Conservation (phyloP, 495 filamentous ascomycete species). For the Collariella sp. region DNA sequence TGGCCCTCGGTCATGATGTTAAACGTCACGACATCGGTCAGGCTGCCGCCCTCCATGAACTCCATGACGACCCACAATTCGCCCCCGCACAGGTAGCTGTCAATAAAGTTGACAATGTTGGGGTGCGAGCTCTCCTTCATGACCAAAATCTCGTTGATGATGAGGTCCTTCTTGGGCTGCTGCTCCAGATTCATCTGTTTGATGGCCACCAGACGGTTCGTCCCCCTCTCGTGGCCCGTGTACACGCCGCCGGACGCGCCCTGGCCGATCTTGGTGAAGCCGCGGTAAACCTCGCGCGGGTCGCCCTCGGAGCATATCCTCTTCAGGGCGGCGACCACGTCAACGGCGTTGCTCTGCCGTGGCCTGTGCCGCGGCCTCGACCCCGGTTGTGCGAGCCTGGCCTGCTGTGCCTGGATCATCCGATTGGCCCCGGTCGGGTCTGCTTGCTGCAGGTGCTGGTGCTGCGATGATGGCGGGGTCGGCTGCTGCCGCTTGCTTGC, state of each 20-base stretch:
- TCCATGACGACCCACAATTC: constrained; percentile 99
- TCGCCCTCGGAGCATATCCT: constrained; percentile 85
- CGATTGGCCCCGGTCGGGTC: constrained; percentile 46
- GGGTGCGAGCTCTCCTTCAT: constrained; percentile 99
- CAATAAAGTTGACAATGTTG: constrained; percentile 98
- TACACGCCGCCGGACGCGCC: constrained; percentile 95
- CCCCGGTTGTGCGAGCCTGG: constrained; percentile 31
- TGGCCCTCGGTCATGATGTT: constrained; percentile 98
- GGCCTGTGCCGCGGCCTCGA: constrained; percentile 66
- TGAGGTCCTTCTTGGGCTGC: constrained; percentile 97
- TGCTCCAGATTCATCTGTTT: constrained; percentile 99
- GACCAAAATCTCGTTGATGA: constrained; percentile 97
- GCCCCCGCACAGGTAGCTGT: constrained; percentile 79
- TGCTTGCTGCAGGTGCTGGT: constrained; percentile 40
- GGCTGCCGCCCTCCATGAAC: constrained; percentile 95
- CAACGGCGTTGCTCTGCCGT: constrained; percentile 62
- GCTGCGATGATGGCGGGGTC: constrained; percentile 48
- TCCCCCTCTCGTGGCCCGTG: constrained; percentile 77
- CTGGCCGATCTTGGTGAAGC: constrained; percentile 92
- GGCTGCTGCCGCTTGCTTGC: constrained; percentile 56
- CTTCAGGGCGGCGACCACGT: constrained; percentile 74
- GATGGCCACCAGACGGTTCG: constrained; percentile 86
- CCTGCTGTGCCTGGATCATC: constrained; percentile 25
- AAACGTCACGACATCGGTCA: constrained; percentile 97
- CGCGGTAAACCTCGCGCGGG: constrained; percentile 76